Conservation (phyloP, 305 asterid species). For the Fraxinus xanthoxyloides region DNA sequence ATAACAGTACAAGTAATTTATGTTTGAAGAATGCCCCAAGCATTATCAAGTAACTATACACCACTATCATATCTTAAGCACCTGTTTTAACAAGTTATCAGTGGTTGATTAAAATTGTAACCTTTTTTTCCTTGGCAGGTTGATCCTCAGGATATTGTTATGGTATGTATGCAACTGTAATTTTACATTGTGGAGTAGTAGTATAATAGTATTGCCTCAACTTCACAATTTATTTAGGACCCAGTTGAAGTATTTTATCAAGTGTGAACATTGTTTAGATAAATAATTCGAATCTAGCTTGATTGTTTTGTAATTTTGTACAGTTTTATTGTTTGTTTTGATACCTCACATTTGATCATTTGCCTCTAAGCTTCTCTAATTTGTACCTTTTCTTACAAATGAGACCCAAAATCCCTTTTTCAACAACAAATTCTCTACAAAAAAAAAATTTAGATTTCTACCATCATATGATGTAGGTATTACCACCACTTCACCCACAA, state of each 20-base stretch:
- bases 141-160: slow-evolving; percentile 97
- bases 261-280: neutral
- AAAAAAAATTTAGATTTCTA: neutral
- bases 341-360: slow-evolving; percentile 11
- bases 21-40: neutral
- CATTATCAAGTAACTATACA: neutral
- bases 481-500: neutral
- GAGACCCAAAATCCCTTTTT: neutral
- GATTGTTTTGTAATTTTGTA: neutral
- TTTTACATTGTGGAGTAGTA: neutral
- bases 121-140: slow-evolving; percentile 53
- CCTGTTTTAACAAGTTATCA: neutral
- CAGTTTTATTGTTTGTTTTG: neutral
- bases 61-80: slow-evolving; percentile 1
- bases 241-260: neutral
- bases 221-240: neutral
- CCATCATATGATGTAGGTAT: neutral
- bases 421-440: neutral
- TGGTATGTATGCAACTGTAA: slow-evolving; percentile 51
- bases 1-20: neutral
- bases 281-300: neutral
- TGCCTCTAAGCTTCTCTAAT: slow-evolving; percentile 8
- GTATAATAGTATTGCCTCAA: neutral
- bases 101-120: slow-evolving; percentile 16
- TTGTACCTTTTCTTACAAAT: neutral